Evolutionary conservation across 2,329 filamentous ascomycete species (phyloP).

Genomic region (Nothophaeocryptopus gaeumannii): DNA sequence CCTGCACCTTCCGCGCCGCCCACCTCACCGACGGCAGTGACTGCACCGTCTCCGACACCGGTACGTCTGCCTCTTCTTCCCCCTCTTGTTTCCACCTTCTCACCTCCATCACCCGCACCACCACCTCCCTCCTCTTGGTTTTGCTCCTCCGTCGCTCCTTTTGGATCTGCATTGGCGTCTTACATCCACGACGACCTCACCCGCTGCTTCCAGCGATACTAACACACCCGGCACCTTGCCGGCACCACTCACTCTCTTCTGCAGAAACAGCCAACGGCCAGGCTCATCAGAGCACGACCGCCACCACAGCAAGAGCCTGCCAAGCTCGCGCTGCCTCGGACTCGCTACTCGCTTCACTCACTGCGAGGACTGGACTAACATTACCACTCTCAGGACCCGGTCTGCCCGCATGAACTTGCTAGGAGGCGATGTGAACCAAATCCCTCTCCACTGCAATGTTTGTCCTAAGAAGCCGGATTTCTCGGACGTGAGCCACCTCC

Average conservation of each 20-base stretch:
- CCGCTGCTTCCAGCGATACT: slow-evolving; percentile 26
- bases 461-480: slow-evolving; percentile 78
- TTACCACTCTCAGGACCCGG: slow-evolving; percentile 5
- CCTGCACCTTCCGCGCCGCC: neutral
- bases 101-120: slow-evolving; percentile 16
- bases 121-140: slow-evolving; percentile 21
- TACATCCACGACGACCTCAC: neutral
- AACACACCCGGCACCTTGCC: slow-evolving; percentile 13
- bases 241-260: slow-evolving; percentile 22
- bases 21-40: slow-evolving; percentile 3
- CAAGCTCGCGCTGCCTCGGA: neutral
- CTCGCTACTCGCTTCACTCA: neutral
- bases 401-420: slow-evolving; percentile 28
- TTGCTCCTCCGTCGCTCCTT: slow-evolving; percentile 26
- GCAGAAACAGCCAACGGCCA: slow-evolving; percentile 1
- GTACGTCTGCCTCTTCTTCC: slow-evolving; percentile 6
- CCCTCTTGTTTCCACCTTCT: neutral
- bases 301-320: slow-evolving; percentile 6
- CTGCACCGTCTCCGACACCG: neutral
- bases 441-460: slow-evolving; percentile 76
- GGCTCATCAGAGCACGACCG: neutral
- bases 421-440: slow-evolving; percentile 41
- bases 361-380: slow-evolving; percentile 6
- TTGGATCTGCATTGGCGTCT: slow-evolving; percentile 17
- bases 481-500: slow-evolving; percentile 84